Base-by-base conservation (phyloP, 2,329 filamentous ascomycete genomes). In the Colletotrichum chlorophyti region DNA sequence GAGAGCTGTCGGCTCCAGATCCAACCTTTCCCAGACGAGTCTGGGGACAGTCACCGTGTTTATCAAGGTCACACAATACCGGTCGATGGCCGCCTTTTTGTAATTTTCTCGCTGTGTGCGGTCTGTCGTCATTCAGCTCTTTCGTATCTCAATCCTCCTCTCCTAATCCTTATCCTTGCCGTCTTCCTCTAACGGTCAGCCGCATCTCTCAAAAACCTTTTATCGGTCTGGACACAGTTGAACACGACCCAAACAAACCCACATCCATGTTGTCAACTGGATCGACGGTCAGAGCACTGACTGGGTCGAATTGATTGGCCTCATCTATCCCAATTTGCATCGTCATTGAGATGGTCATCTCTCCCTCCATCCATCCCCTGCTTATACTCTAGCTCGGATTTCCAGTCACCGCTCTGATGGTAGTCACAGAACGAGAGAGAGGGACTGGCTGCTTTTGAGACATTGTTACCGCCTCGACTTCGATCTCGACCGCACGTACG, bases 391-490 rank as follows among this genome's bases (percentile, higher is more conserved):
- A n/a, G n/a, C n/a, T n/a, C n/a, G n/a, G n/a, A 47, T 58, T 35
- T 34, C 53, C 40, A 58, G 58, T 60, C 58, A 60, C 58, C 58
- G 58, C 58, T 58, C 29, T 35, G 26, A n/a, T n/a, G n/a, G n/a
- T n/a, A n/a, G n/a, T n/a, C n/a, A n/a, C n/a, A n/a, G n/a, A n/a
- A n/a, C n/a, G n/a, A n/a, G n/a, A n/a, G n/a, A 43, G 41, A 60
- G 46, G 41, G 45, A 52, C 46, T 26, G 41, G 17, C 23, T 23
- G 11, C 19, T 41, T 55, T 58, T 60, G 53, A 60, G 58, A 60
- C 58, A 60, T 60, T 60, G 52, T 58, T 58, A 60, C 58, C 58
- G 58, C 58, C 53, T 60, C 34, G 58, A 60, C 53, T 47, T 34
- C 45, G 37, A 47, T 26, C 23, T 38, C 8, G 27, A 24, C 10